These are phyloP conservation scores for Neofusicoccum laricinum DNA, from an alignment of 2,329 filamentous ascomycete genomes.

Conservation along the genomic window DNA sequence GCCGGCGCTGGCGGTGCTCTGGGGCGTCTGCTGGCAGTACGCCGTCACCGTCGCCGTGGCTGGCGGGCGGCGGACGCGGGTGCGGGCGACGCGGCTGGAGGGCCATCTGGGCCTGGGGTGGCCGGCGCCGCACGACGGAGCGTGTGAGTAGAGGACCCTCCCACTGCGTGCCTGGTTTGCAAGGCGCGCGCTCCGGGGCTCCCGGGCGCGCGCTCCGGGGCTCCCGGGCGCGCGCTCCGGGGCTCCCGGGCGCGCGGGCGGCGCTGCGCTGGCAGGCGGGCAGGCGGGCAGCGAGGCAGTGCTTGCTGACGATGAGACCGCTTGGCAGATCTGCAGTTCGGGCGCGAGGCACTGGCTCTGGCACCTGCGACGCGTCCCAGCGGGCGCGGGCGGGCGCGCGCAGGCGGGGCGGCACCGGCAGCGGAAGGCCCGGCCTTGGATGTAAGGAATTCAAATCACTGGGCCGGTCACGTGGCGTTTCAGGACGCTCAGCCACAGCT, in stretches of 20 bases:
- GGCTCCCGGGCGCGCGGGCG: not conserved
- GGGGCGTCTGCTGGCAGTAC: slow-evolving; percentile 45
- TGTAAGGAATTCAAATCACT: slow-evolving; percentile 8
- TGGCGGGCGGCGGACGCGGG: not conserved
- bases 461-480: not conserved
- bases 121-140: slow-evolving; percentile 4
- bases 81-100: slow-evolving; percentile 1
- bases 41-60: slow-evolving; percentile 14
- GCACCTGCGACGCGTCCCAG: not conserved
- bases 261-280: not conserved
- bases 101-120: not conserved
- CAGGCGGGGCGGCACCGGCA: not conserved
- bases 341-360: slow-evolving; percentile 3
- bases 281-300: not conserved
- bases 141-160: slow-evolving; percentile 5
- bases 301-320: not conserved
- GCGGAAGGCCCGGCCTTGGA: slow-evolving; percentile 11
- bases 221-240: not conserved
- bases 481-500: slow-evolving; percentile 7
- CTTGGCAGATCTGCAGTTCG: slow-evolving; percentile 12
- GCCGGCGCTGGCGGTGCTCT: slow-evolving; percentile 42
- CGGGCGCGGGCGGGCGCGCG: not conserved
- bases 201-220: not conserved
- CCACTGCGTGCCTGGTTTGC: not conserved
- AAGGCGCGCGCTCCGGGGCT: not conserved